phyloP scores from a whole-genome alignment of 2,329 filamentous ascomycete species.

The Aureobasidium melanogenum region DNA sequence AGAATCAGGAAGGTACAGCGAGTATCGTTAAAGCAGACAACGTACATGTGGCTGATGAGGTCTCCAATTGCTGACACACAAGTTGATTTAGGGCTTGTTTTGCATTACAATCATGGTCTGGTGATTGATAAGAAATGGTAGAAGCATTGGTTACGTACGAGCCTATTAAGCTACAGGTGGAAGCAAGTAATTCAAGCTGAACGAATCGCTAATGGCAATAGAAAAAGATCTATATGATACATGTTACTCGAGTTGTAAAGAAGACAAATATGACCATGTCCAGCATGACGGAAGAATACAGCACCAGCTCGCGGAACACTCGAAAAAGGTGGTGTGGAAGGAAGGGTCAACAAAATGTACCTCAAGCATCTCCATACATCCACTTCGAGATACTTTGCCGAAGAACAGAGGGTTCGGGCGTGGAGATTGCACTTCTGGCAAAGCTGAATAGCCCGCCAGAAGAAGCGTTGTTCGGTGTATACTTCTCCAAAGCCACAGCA shows the following conservation, averaged over 20 bases:
- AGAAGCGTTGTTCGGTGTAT: not conserved
- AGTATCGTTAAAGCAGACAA: not conserved
- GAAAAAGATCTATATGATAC: not conserved
- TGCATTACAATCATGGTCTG: not conserved
- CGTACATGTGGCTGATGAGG: not conserved
- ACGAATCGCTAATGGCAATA: not conserved
- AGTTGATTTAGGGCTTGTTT: no score
- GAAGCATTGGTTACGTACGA: not conserved
- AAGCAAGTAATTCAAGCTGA: not conserved
- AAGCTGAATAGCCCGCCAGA: constrained; percentile 5
- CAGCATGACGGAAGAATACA: not conserved
- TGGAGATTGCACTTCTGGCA: not conserved
- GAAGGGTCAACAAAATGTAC: no score
- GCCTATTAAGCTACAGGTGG: not conserved
- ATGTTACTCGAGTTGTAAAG: not conserved
- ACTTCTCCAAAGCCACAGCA: constrained; percentile 7
- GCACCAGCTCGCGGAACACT: not conserved
- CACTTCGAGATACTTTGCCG: constrained; percentile 12
- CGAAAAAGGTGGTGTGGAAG: not conserved
- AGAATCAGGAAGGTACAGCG: not conserved
- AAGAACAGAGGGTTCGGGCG: constrained; percentile 5
- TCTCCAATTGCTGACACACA: not conserved
- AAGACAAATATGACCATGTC: not conserved
- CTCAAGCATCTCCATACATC: constrained; percentile 10
- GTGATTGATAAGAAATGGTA: no score